Conservation (phyloP, 148 eudicot genomes). For the Heliosperma pusillum region DNA sequence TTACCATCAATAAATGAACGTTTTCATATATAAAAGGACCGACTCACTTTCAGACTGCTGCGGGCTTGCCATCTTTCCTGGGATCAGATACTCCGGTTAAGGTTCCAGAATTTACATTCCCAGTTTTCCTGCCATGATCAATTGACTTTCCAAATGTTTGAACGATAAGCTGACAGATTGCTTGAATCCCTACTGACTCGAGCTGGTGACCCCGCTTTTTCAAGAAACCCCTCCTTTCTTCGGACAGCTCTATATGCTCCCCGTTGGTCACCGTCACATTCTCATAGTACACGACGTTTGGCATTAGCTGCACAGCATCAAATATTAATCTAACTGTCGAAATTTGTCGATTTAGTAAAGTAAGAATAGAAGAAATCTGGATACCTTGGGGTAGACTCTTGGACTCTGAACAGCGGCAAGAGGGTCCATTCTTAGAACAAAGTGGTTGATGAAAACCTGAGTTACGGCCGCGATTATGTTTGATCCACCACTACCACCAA, state of each 20-base stretch:
- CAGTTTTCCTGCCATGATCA: constrained; percentile 29
- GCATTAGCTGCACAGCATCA: constrained; percentile 57
- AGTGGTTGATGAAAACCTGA: constrained; percentile 73
- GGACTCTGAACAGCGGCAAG: constrained; percentile 66
- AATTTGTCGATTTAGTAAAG: background rate
- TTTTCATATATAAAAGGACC: background rate
- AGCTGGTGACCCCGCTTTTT: constrained; percentile 67
- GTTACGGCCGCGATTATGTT: constrained; percentile 72
- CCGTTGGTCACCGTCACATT: constrained; percentile 83
- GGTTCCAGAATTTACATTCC: constrained; percentile 37
- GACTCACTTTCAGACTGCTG: constrained; percentile 45
- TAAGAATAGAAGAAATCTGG: background rate
- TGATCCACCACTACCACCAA: constrained; percentile 89
- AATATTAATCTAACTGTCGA: background rate
- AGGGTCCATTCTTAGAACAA: constrained; percentile 66
- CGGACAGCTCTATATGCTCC: constrained; percentile 67
- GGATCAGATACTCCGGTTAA: constrained; percentile 83
- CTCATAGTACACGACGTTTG: constrained; percentile 70
- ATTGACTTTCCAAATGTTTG: constrained; percentile 41
- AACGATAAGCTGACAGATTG: constrained; percentile 71
- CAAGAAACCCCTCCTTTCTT: constrained; percentile 45
- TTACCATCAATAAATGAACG: too few relatives aligned
- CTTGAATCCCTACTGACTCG: constrained; percentile 42
- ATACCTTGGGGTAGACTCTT: constrained; percentile 84
- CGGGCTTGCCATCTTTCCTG: constrained; percentile 76